Base-by-base conservation (phyloP, 768 basidiomycete genomes). In the Tulasnella sp. region DNA sequence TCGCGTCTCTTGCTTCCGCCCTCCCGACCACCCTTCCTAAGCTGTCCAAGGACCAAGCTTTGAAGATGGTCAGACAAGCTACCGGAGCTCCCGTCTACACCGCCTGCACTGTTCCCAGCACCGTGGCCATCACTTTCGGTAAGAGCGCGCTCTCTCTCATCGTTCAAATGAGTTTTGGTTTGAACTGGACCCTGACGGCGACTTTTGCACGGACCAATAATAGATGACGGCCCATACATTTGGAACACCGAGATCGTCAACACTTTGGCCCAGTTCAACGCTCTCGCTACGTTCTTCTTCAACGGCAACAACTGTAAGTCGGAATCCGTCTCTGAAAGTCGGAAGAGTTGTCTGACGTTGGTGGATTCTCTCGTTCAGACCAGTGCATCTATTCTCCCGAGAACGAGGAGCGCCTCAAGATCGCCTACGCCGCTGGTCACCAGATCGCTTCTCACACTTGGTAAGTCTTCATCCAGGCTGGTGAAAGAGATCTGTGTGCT, bases 181-280 rank as follows among this genome's bases (percentile, higher is more conserved):
- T 68, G 62, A 27, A 68, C 62, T 68, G 62, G 62, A 68, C 62
- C 62, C 62, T 68, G 56, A 58, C 56, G 56, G n/a, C 56, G 31
- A 19, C 62, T 68, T 34, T 27, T 27, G 31, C 21, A 9, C 27
- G 31, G 1, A 80, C 73, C 21, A 80, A 36, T 81, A 80, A 36
- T 81, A 74, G 81, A 82, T 72, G 81, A 82, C 39, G 81, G 81
- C 34, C 81, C 81, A 3, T 79, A 79, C 74, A 71, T 44, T 36
- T 82, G 74, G 75, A 76, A 78, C 34, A 38, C 39, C 39, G n/a
- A 79, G 21, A 73, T 81, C 68, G 34, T 75, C 31, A 34, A 71
- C 38, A 76, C 56, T 9, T 75, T 81, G 71, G 62, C 73, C 40
- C 42, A 36, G 8, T 27, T 21, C 10, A 75, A 71, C 0, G 75